Conservation (phyloP, 192 early-diverging fungal genomes). For the Coemansia sp. region DNA sequence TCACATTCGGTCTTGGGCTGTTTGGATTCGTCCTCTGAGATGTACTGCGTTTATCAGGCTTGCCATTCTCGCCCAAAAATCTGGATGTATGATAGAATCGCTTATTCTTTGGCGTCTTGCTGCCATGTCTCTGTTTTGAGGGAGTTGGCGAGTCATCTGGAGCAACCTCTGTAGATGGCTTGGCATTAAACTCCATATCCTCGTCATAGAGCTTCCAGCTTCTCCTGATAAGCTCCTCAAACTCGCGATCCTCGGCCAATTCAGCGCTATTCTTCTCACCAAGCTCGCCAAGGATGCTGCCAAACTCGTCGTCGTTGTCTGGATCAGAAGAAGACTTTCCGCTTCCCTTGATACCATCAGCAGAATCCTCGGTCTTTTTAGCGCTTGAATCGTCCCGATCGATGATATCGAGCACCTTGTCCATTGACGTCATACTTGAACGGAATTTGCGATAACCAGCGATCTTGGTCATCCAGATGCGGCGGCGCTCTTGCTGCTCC, state of each 20-base stretch:
- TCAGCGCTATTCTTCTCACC: background rate
- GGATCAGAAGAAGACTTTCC: background rate
- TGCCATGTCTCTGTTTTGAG: background rate
- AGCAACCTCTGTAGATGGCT: background rate
- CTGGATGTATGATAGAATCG: background rate
- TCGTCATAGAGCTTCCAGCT: constrained; percentile 48
- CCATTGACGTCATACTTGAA: constrained; percentile 28
- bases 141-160: background rate
- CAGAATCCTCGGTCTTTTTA: background rate
- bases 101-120: background rate
- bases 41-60: background rate
- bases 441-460: constrained; percentile 42
- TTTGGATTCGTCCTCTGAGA: background rate
- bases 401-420: constrained; percentile 20
- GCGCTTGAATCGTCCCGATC: constrained; percentile 7
- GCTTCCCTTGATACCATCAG: background rate
- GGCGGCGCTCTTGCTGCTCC: constrained; percentile 41
- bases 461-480: constrained; percentile 47
- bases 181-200: constrained; percentile 6
- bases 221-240: constrained; percentile 39
- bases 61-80: background rate
- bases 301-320: background rate
- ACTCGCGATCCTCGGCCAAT: constrained; percentile 28
- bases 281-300: background rate
- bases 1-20: background rate